Percentiles rank a stretch among this genome's conserved stretches.
phyloP scores from a whole-genome alignment of 2,329 filamentous ascomycete genomes.

The Berkeleyomyces rouxiae region DNA sequence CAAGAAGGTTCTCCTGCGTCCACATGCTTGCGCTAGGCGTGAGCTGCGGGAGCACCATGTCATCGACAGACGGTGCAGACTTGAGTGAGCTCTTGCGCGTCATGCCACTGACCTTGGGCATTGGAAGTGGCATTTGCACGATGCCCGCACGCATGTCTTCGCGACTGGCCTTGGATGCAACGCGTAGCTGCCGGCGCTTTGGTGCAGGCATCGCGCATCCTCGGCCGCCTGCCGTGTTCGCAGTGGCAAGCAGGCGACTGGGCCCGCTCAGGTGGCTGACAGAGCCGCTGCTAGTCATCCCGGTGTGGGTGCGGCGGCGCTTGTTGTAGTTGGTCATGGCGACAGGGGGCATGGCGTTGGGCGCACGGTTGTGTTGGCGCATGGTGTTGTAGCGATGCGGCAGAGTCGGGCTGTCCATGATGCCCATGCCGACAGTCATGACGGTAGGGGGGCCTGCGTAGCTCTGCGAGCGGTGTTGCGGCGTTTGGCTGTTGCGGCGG shows the following conservation, averaged over 20 bases:
- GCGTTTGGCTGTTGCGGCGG: constrained; percentile 38
- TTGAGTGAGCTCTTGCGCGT: neutral
- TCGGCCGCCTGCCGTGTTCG: neutral
- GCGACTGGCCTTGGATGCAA: constrained; percentile 11
- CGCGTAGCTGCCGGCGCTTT: constrained; percentile 6
- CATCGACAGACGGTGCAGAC: neutral
- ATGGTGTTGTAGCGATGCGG: constrained; percentile 7
- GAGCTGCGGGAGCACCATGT: neutral
- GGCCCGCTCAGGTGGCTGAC: constrained; percentile 3
- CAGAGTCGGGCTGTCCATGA: constrained; percentile 23
- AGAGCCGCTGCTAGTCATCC: constrained; percentile 6
- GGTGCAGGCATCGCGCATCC: neutral
- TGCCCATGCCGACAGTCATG: constrained; percentile 12
- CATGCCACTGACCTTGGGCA: neutral
- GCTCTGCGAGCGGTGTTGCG: constrained; percentile 26
- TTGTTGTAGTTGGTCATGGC: neutral
- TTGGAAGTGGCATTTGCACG: neutral
- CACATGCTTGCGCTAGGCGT: constrained; percentile 6
- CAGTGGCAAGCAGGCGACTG: neutral
- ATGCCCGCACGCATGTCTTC: constrained; percentile 10
- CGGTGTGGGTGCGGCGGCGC: constrained; percentile 7
- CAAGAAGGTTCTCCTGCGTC: constrained; percentile 4
- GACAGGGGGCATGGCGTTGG: neutral
- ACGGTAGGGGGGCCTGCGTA: constrained; percentile 9
- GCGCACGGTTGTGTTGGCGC: neutral